phyloP scores from a whole-genome alignment of 164 flowering plant genomes.

The Kalanchoe fedtschenkoi region DNA sequence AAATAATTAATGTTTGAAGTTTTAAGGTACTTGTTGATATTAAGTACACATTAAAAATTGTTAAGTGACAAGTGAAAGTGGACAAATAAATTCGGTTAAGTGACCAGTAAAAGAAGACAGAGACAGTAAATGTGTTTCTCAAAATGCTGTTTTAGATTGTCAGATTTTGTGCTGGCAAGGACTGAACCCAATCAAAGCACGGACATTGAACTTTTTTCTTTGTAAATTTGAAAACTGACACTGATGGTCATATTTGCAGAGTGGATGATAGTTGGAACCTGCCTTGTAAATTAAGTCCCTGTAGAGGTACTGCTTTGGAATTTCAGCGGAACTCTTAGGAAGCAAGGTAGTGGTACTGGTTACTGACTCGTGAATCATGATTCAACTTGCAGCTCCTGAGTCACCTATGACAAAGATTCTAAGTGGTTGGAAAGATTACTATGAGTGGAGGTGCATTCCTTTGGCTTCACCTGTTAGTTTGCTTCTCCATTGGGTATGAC shows the following conservation, averaged over 20 bases:
- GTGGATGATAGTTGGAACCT: constrained; percentile 51
- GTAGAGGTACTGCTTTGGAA: constrained; percentile 38
- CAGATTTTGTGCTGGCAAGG: background rate
- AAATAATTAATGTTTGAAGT: too few relatives aligned
- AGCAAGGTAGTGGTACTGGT: constrained; percentile 4
- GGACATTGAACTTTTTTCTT: background rate
- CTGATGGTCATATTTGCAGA: constrained; percentile 23
- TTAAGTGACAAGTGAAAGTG: too few relatives aligned
- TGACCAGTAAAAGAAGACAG: too few relatives aligned
- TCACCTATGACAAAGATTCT: constrained; percentile 30
- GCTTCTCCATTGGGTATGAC: constrained; percentile 89
- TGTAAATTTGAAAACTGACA: background rate
- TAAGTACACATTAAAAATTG: too few relatives aligned
- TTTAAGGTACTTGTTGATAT: too few relatives aligned
- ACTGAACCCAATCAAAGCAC: background rate
- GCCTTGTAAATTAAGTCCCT: constrained; percentile 48
- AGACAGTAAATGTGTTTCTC: background rate
- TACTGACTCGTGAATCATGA: background rate
- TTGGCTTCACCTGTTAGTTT: constrained; percentile 69
- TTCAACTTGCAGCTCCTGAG: constrained; percentile 42
- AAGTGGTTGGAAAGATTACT: constrained; percentile 66
- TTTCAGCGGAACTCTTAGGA: background rate
- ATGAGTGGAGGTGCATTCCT: constrained; percentile 80
- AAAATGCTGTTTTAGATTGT: background rate
- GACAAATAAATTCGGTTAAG: too few relatives aligned